A percentile compares a stretch with the other conserved stretches of the same genome.
Evolutionary conservation across 345 rosid species (phyloP).

Genomic region (Durio zibethinus): DNA sequence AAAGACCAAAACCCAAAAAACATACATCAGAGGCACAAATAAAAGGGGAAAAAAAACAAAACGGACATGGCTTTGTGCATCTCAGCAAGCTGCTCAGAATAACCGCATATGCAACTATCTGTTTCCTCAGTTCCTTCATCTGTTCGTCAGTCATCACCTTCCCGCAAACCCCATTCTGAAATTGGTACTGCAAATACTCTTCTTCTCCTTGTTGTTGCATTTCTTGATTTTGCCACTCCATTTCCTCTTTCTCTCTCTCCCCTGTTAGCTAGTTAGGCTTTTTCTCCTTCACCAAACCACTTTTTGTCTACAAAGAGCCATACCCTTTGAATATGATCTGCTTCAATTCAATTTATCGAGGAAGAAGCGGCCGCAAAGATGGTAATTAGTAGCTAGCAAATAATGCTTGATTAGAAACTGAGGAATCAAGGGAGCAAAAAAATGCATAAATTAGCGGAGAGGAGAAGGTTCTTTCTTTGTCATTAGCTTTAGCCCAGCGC

Average conservation of each 20-base stretch:
- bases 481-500: background rate
- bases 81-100: conserved; percentile 57
- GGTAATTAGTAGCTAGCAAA: background rate
- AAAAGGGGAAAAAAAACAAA: background rate
- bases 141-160: conserved; percentile 77
- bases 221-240: conserved; percentile 1
- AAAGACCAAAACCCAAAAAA: background rate
- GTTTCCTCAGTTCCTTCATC: conserved; percentile 63
- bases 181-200: background rate
- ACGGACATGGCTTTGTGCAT: conserved; percentile 44
- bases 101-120: conserved; percentile 53
- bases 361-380: background rate
- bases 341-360: background rate
- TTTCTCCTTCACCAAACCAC: background rate
- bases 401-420: background rate
- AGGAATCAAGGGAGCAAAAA: background rate
- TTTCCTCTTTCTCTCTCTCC: background rate
- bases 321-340: background rate
- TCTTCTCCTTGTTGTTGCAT: background rate
- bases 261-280: background rate
- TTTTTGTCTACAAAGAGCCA: background rate
- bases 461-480: background rate
- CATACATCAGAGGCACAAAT: background rate
- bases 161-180: conserved; percentile 23
- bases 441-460: background rate